These are phyloP conservation scores for Quercus agrifolia DNA, from an alignment of 306 rosid genomes.

Conservation along the genomic window DNA sequence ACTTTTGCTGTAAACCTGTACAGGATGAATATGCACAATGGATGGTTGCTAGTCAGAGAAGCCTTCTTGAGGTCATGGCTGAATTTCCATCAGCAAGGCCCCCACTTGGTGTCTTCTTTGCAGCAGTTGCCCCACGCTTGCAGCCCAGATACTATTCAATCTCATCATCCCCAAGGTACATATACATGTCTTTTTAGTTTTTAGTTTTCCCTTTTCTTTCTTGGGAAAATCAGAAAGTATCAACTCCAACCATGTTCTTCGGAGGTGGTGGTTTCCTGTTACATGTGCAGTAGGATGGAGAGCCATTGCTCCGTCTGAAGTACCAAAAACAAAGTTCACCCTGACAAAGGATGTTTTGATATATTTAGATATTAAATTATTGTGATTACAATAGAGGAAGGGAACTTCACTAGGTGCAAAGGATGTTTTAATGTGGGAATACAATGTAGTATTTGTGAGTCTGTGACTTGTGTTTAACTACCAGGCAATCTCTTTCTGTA, in stretches of 20 bases:
- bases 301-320: neutral
- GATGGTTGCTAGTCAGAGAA: conserved; percentile 82
- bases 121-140: conserved; percentile 87
- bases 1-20: conserved; percentile 19
- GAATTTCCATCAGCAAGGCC: conserved; percentile 90
- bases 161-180: conserved; percentile 87
- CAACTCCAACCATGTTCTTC: neutral
- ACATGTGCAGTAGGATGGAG: neutral
- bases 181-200: neutral
- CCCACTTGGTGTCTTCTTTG: conserved; percentile 89
- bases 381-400: neutral
- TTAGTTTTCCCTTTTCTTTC: neutral
- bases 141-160: conserved; percentile 96
- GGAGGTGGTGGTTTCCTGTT: neutral
- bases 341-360: neutral
- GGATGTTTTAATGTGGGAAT: neutral
- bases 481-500: neutral
- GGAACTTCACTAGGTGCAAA: neutral
- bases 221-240: conserved; percentile 7
- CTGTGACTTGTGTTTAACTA: neutral
- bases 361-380: neutral
- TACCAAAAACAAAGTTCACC: neutral
- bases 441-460: neutral
- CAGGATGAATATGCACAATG: conserved; percentile 95
- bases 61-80: conserved; percentile 95